Evolutionary conservation across 805 yeast genomes (phyloP), one percentile per base, ranked within the genome.

Genomic region (Myxozyma nipponensis): DNA sequence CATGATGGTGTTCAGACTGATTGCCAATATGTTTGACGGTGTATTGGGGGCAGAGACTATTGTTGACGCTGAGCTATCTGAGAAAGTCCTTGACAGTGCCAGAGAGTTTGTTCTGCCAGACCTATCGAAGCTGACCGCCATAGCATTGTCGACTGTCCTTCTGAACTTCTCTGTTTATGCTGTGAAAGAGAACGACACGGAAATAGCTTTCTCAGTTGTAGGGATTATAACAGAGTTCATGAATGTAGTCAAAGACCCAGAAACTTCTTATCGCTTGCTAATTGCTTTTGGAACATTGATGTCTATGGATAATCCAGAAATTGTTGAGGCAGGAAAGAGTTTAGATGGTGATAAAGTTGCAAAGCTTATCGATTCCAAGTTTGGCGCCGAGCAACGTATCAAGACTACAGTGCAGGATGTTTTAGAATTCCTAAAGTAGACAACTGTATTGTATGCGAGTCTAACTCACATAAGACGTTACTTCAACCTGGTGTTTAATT

Each of bases 251-350:
- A 60, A 68, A 1, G 77, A 77, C 35, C 75, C 79, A 36, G 95
- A 86, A 65, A 78, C 89, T 1, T 78, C 81, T 0, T 86, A 86
- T 64, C 74, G 95, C 62, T 57, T 81, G 21, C 56, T 76, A 9
- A 72, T 86, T 23, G 81, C 84, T 0, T 74, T 72, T 50, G 95
- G 93, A 2, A 85, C 86, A 42, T 56, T 81, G 34, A 60, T 75
- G 18, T 53, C 59, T 5, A 19, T 51, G 4, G 39, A 36, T 13
- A 44, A 39, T 25, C 38, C 28, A 18, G 53, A 42, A n/a, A 25
- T 52, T 13, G 38, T 32, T 34, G 50, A 39, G 24, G 54, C 52
- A 6, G 56, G 54, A n/a, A 36, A 35, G 42, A 52, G 57, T 36
- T 25, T 46, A 13, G 53, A 54, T 13, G 58, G 49, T 15, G 24